Evolutionary conservation across 1,284 basidiomycete genomes (phyloP), one percentile per base, ranked within the genome.

Genomic region (Trichosporon asahii): DNA sequence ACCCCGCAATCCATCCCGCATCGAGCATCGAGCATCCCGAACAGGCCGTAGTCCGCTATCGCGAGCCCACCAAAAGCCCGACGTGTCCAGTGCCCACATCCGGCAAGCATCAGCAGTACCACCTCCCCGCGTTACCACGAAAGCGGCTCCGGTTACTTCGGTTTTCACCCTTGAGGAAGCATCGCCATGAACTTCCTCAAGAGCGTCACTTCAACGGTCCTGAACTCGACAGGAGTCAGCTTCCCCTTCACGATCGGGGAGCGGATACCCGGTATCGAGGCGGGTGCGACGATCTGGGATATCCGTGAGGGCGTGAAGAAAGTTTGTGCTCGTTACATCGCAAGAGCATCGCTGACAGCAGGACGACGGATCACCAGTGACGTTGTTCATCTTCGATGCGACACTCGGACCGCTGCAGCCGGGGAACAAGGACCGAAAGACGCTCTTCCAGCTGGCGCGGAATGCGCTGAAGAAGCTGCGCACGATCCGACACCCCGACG

Each of bases 381-480:
- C 95, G 0, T 87, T 98, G 40, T 98, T 98, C 82, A 90, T 93
- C 79, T 98, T 93, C 76, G 91, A 95, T 77, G 87, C 91, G 29
- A 82, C 82, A 3, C 72, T 80, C 55, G 74, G 81, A 25, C 77
- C 88, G 11, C 73, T 82, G 25, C 77, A 83, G 71, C 76, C 80
- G 6, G 79, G 79, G 7, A 79, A 80, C 72, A 80, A 76, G 70
- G 85, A 88, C 73, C 86, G 89, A 63, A 85, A 88, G 87, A 76
- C 88, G 86, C 84, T 89, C 9, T 85, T 92, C 65, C 89, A 90
- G 1, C 87, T 99, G 23, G 96, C 95, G 2, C 91, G 90, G 80
- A 99, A 99, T 83, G 89, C 95, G 0, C 85, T 98, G 40, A 90
- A 92, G 72, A 98, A 96, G 83, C 86, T 99, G 12, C 88, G 95